Evolutionary conservation across 2,329 filamentous ascomycete species (phyloP).

Genomic region (Alternaria metachromatica): DNA sequence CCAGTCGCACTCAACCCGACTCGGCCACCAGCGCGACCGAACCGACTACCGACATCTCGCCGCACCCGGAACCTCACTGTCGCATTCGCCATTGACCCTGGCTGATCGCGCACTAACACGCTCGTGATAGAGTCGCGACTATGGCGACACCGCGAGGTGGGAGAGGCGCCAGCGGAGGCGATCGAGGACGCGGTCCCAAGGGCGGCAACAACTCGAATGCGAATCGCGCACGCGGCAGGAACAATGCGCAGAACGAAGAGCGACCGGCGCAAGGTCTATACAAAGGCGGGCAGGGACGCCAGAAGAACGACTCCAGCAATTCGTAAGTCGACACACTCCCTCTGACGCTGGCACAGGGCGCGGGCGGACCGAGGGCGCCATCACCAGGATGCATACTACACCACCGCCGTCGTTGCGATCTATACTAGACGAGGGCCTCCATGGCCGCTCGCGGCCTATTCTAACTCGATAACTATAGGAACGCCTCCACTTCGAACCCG

Average conservation of each 20-base stretch:
- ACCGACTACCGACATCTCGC: not conserved
- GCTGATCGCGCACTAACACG: conserved; percentile 17
- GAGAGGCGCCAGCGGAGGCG: conserved; percentile 23
- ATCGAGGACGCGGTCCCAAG: conserved; percentile 22
- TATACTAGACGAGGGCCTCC: conserved; percentile 10
- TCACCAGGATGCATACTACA: conserved; percentile 12
- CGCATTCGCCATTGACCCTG: conserved; percentile 2
- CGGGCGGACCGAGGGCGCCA: conserved; percentile 13
- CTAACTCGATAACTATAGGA: conserved; percentile 24
- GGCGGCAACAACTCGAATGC: conserved; percentile 12
- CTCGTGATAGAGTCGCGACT: conserved; percentile 23
- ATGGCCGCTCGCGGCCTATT: conserved; percentile 29
- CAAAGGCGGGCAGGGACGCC: conserved; percentile 11
- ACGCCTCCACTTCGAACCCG: conserved; percentile 5
- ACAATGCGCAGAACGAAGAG: conserved; percentile 20
- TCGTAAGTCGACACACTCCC: conserved; percentile 16
- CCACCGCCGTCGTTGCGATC: not conserved
- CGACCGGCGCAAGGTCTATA: conserved; percentile 17
- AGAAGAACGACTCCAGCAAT: conserved; percentile 11
- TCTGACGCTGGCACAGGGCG: conserved; percentile 16
- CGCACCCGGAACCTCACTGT: not conserved
- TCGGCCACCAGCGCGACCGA: conserved; percentile 17
- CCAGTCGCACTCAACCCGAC: conserved; percentile 26
- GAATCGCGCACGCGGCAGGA: conserved; percentile 21
- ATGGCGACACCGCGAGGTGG: conserved; percentile 39